Conservation (phyloP, 2,329 filamentous ascomycete species). For the Pleurostoma richardsiae region DNA sequence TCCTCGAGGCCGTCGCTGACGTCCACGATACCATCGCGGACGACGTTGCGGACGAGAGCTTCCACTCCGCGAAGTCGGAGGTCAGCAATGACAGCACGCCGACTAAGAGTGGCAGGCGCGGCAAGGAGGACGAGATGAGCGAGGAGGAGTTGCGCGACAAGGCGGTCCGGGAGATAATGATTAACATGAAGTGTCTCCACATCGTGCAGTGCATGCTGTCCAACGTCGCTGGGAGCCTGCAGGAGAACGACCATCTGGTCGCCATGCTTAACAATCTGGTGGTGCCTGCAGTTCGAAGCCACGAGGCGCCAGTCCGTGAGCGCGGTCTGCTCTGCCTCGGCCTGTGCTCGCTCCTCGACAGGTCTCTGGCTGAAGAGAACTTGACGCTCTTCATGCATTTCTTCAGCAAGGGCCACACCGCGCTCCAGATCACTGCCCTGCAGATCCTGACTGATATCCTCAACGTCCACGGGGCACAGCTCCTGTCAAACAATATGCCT, state of each 20-base stretch:
- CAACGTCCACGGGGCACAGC: conserved; percentile 78
- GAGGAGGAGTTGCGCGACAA: conserved; percentile 68
- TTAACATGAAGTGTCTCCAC: conserved; percentile 97
- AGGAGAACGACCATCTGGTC: conserved; percentile 86
- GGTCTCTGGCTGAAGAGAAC: conserved; percentile 88
- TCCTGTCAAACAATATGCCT: conserved; percentile 62
- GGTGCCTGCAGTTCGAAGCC: conserved; percentile 88
- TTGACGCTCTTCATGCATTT: conserved; percentile 91
- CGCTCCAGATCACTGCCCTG: conserved; percentile 81
- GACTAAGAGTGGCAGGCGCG: conserved; percentile 37
- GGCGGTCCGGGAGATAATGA: conserved; percentile 84
- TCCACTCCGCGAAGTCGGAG: conserved; percentile 88
- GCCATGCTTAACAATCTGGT: conserved; percentile 98
- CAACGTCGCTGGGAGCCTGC: conserved; percentile 82
- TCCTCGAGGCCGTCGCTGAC: conserved; percentile 91
- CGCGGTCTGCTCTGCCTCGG: conserved; percentile 85
- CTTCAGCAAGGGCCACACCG: conserved; percentile 87
- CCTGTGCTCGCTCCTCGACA: conserved; percentile 85
- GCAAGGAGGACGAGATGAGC: conserved; percentile 37
- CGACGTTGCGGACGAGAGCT: conserved; percentile 71
- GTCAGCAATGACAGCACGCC: conserved; percentile 63
- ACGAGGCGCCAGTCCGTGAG: conserved; percentile 89
- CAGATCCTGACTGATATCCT: conserved; percentile 93
- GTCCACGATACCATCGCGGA: conserved; percentile 87
- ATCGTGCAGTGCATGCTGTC: conserved; percentile 97